Conservation (phyloP, 2,329 filamentous ascomycete species). For the Ilyonectria mors-panacis region DNA sequence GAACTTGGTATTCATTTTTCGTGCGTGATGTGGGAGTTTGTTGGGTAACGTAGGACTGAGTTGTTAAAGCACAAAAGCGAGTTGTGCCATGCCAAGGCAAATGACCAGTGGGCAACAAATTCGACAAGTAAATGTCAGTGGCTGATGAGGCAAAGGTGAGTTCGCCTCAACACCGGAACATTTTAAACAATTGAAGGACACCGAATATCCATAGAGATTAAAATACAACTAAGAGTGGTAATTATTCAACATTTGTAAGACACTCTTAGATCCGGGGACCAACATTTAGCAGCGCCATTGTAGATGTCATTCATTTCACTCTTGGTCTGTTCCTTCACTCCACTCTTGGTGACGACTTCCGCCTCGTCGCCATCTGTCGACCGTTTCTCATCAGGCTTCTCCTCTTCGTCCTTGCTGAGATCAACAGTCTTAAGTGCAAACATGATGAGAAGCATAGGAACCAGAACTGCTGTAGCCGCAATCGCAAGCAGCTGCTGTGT, state of each 20-base stretch:
- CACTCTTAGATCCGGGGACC: background rate
- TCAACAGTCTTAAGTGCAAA: constrained; percentile 45
- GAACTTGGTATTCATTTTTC: no score
- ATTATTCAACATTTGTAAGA: background rate
- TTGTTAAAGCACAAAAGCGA: no score
- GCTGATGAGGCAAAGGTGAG: no score
- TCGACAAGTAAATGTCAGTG: no score
- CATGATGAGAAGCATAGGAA: constrained; percentile 47
- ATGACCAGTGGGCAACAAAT: no score
- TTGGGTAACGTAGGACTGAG: no score
- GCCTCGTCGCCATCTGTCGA: background rate
- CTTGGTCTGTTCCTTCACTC: constrained; percentile 13
- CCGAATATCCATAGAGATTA: background rate
- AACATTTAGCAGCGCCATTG: background rate
- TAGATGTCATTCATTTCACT: constrained; percentile 5
- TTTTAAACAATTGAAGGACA: no score
- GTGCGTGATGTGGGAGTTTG: no score
- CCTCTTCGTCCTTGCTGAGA: constrained; percentile 33
- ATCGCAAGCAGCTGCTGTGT: constrained; percentile 49
- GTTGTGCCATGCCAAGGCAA: no score
- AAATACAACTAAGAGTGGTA: background rate
- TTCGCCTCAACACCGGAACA: no score
- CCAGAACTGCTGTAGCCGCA: constrained; percentile 42
- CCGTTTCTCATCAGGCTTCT: constrained; percentile 14
- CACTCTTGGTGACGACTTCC: background rate